phyloP scores from a whole-genome alignment of 192 early-diverging fungal genomes.

The Coemansia guatemalensis region DNA sequence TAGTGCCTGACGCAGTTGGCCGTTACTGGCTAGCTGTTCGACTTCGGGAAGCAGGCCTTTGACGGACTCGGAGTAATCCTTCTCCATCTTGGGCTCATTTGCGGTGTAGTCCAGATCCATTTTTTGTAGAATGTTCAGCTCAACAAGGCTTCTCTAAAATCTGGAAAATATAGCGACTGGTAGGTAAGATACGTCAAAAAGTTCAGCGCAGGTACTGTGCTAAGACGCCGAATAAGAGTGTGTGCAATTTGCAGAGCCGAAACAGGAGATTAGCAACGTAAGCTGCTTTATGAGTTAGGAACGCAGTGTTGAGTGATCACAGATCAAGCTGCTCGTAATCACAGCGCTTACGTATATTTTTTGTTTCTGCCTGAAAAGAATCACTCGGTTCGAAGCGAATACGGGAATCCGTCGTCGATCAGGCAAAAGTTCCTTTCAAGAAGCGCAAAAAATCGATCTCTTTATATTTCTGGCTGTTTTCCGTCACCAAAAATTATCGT shows the following conservation, averaged over 20 bases:
- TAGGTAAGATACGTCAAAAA: not conserved
- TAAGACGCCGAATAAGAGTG: not conserved
- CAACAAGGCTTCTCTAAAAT: not conserved
- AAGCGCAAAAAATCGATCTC: too few relatives aligned
- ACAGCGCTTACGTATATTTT: not conserved
- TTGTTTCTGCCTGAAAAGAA: too few relatives aligned
- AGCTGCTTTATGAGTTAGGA: not conserved
- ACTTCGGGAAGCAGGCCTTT: conserved; percentile 79
- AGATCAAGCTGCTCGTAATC: not conserved
- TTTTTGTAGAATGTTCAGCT: not conserved
- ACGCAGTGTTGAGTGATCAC: not conserved
- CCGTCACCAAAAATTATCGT: too few relatives aligned
- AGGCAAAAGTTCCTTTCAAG: too few relatives aligned
- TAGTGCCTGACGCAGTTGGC: conserved; percentile 79
- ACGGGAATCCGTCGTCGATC: too few relatives aligned
- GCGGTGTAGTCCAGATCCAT: conserved; percentile 44
- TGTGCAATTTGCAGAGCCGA: not conserved
- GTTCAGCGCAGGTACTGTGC: not conserved
- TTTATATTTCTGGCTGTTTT: too few relatives aligned
- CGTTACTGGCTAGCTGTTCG: conserved; percentile 65
- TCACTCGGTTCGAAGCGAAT: too few relatives aligned
- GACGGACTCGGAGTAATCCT: conserved; percentile 81
- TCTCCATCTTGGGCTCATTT: conserved; percentile 82
- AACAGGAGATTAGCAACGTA: not conserved
- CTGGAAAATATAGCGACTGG: not conserved